Base-by-base conservation (phyloP, 768 basidiomycete genomes). In the Panaeolus cyanescens region DNA sequence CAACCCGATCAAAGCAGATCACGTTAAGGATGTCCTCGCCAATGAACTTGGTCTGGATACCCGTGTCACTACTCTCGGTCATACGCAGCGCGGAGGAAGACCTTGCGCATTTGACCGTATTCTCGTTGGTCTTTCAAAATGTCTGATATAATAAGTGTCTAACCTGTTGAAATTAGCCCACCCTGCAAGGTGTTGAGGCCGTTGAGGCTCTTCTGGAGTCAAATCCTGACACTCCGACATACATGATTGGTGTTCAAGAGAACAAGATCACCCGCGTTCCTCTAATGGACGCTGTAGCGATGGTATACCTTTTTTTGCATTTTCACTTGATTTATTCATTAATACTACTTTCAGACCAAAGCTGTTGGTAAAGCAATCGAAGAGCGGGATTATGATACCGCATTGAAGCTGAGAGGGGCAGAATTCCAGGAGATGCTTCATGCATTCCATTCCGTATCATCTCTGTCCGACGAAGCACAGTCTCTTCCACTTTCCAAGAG, bases 161-260 rank as follows among this genome's bases (percentile, higher is more conserved):
- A n/a, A 36, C 20, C 53, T 59, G 17, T 70, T 32, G 28, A 9
- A 19, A 19, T 19, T 67, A 96, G 95, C 95, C 96, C 0, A 97
- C 96, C 0, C 78, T 99, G n/a, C 96, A 99, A 81, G 96, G 95
- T 56, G 84, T 95, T 31, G 92, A 97, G 70, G 96, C 97, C 1
- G 91, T 99, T 54, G 85, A 95, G 56, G 91, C 93, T 2, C 80
- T 99, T 28, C 79, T 99, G 5, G 87, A 90, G 67, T 85, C 96
- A 0, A 91, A 86, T 0, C 94, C 96, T 4, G 86, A 91, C 19
- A 94, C 92, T 0, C 96, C 96, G 4, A 96, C 95, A 0, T 98
- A 96, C 72, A 96, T 99, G 91, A 99, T 99, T 69, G 96, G 97
- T 22, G 82, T 97, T 36, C 85, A 86, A 64, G 96, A 98, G 77